These are phyloP conservation scores for Parastagonospora avenae DNA, from an alignment of 2,329 filamentous ascomycete genomes.

Conservation along the genomic window DNA sequence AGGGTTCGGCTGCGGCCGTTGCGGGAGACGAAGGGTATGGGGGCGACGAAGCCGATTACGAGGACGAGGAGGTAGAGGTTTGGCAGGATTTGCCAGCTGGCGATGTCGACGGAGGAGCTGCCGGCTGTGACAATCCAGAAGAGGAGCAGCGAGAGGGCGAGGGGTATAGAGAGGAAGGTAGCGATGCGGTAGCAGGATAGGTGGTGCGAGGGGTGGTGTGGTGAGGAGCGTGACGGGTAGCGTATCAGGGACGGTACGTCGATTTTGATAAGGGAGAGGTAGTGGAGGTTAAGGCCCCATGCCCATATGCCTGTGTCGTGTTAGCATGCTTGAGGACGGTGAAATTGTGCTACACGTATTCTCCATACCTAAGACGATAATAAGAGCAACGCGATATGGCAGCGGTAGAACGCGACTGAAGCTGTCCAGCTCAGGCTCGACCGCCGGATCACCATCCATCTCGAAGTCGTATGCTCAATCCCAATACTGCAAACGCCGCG, in stretches of 20 bases:
- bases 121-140: conserved; percentile 86
- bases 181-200: conserved; percentile 86
- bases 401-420: conserved; percentile 88
- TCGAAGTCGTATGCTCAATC: conserved; percentile 24
- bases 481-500: conserved; percentile 22
- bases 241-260: conserved; percentile 85
- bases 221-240: conserved; percentile 76
- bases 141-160: conserved; percentile 71
- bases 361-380: conserved; percentile 77
- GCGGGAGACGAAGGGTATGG: conserved; percentile 70
- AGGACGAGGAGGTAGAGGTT: conserved; percentile 80
- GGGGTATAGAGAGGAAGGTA: conserved; percentile 72
- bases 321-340: neutral
- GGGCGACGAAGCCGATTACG: conserved; percentile 72
- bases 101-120: conserved; percentile 66
- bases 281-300: conserved; percentile 91
- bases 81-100: conserved; percentile 82
- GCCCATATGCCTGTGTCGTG: conserved; percentile 78
- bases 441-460: conserved; percentile 76
- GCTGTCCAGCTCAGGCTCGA: conserved; percentile 73
- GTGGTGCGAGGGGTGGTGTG: conserved; percentile 75
- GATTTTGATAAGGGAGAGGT: conserved; percentile 78
- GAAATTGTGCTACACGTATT: neutral
- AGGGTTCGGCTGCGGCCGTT: conserved; percentile 77
- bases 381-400: conserved; percentile 85